phyloP scores from a whole-genome alignment of 2,329 filamentous ascomycete species.

The Conoideocrella luteorostrata region DNA sequence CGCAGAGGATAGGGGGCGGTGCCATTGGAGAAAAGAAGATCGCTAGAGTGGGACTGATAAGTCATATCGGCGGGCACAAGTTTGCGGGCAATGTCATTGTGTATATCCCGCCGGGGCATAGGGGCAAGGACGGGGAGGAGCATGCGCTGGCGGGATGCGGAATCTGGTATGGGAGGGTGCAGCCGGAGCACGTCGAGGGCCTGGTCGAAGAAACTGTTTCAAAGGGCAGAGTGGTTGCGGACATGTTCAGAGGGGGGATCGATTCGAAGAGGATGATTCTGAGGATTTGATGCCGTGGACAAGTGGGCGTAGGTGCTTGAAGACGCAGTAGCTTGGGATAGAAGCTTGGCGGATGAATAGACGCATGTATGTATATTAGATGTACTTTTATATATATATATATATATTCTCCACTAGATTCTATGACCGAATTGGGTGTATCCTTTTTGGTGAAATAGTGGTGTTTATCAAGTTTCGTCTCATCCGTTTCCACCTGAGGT shows the following conservation, averaged over 20 bases:
- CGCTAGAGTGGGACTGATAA: conserved; percentile 63
- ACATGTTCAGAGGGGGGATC: conserved; percentile 68
- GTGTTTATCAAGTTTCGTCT: not conserved
- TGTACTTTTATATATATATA: not conserved
- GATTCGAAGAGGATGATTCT: conserved; percentile 47
- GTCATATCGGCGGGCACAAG: conserved; percentile 79
- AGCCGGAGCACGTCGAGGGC: conserved; percentile 68
- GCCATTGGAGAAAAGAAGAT: conserved; percentile 19
- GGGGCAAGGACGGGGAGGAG: conserved; percentile 28
- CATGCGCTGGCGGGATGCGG: conserved; percentile 64
- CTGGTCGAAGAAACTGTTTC: conserved; percentile 66
- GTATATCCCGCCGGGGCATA: conserved; percentile 59
- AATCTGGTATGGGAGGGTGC: conserved; percentile 77
- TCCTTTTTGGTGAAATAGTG: not conserved
- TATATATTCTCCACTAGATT: not conserved
- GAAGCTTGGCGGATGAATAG: not conserved
- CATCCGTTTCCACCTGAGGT: no score
- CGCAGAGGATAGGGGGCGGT: conserved; percentile 15
- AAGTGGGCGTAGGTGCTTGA: no score
- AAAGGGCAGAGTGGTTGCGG: conserved; percentile 59
- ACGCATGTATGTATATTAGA: not conserved
- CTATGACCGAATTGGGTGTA: not conserved
- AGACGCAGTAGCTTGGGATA: no score
- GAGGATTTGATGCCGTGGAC: conserved; percentile 27
- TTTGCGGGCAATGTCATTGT: conserved; percentile 81